phyloP scores from a whole-genome alignment of 2,329 filamentous ascomycete species.

The Botrytis fragariae region DNA sequence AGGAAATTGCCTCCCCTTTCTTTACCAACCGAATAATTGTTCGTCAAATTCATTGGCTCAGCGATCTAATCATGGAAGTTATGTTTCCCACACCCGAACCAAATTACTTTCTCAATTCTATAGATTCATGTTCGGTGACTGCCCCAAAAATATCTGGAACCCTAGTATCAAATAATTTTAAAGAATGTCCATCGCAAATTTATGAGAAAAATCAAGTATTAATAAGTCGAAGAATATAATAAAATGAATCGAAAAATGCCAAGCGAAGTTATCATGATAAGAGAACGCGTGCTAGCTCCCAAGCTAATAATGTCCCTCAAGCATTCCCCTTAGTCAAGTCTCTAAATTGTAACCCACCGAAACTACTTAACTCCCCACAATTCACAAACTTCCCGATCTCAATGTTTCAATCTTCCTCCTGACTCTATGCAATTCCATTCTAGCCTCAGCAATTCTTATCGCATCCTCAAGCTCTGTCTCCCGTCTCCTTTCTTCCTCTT shows the following conservation, averaged over 20 bases:
- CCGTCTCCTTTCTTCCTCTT: background rate
- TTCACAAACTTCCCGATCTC: background rate
- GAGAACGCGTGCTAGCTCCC: background rate
- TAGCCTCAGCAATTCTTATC: background rate
- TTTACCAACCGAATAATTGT: background rate
- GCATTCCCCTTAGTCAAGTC: background rate
- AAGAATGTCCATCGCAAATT: background rate
- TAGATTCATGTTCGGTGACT: background rate
- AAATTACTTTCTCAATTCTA: background rate
- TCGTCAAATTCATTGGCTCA: background rate
- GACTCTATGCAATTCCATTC: background rate
- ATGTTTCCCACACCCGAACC: background rate
- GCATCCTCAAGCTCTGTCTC: constrained; percentile 4
- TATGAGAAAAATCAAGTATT: too few species aligned
- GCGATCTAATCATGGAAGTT: background rate
- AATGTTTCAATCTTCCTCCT: background rate
- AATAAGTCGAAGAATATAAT: background rate
- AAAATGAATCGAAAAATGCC: background rate
- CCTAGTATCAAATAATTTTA: background rate
- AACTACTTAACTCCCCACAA: accelerated
- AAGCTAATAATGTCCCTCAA: background rate
- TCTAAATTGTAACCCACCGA: too few species aligned
- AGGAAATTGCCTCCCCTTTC: background rate
- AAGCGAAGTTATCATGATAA: background rate
- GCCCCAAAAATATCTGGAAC: background rate